Evolutionary conservation across 305 asterid species (phyloP).

Genomic region (Stenogyne calaminthoides): DNA sequence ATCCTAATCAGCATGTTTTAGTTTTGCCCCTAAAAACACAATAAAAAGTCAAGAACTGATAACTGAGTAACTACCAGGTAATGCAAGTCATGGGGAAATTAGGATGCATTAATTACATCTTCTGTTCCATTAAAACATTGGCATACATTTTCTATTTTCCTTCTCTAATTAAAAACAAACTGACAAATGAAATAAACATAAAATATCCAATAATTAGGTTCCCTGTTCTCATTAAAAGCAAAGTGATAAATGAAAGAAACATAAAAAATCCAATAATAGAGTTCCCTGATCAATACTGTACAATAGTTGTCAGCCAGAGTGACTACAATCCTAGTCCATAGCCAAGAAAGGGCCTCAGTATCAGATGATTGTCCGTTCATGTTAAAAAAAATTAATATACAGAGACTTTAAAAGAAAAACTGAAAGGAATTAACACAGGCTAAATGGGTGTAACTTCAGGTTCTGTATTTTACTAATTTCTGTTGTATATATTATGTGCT

Average conservation of each 20-base stretch:
- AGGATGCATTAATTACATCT: background rate
- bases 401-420: background rate
- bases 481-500: background rate
- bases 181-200: background rate
- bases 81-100: background rate
- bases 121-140: slow-evolving; percentile 4
- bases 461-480: background rate
- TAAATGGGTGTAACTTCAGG: background rate
- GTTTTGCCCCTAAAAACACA: background rate
- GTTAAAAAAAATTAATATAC: background rate
- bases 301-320: background rate
- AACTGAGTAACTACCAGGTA: background rate
- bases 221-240: background rate
- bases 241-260: background rate
- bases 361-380: background rate
- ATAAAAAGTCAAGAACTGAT: background rate
- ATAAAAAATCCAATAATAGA: background rate
- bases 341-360: background rate
- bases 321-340: background rate
- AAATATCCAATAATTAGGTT: background rate
- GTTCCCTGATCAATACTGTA: background rate
- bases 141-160: background rate
- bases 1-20: background rate
- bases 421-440: background rate
- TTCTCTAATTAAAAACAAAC: background rate